phyloP scores from a whole-genome alignment of 1,284 basidiomycete genomes.

The Xerocomus nothofagi region DNA sequence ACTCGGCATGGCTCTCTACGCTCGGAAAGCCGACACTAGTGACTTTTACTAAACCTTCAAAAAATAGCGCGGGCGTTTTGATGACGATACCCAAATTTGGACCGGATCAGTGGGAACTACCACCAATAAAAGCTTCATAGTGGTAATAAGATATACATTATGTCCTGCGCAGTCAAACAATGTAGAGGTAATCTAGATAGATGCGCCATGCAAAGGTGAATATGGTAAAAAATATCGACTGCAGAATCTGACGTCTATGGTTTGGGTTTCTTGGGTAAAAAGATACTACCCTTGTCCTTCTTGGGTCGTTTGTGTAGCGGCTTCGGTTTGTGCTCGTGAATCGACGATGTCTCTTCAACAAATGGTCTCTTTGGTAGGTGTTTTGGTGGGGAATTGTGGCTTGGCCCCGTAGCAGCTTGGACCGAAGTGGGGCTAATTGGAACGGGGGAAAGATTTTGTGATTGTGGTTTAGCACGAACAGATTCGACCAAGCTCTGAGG shows the following conservation, averaged over 20 bases:
- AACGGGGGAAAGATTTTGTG: slow-evolving; percentile 12
- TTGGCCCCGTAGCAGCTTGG: slow-evolving; percentile 2
- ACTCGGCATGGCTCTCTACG: slow-evolving; percentile 85
- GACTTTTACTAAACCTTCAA: slow-evolving; percentile 84
- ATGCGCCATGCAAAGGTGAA: slow-evolving; percentile 1
- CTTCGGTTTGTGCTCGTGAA: slow-evolving; percentile 11
- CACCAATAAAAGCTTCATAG: slow-evolving; percentile 58
- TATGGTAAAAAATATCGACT: neutral
- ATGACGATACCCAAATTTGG: slow-evolving; percentile 85
- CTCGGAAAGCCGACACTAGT: slow-evolving; percentile 81
- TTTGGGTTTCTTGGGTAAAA: slow-evolving; percentile 47
- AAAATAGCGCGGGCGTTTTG: slow-evolving; percentile 60
- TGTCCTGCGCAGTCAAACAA: slow-evolving; percentile 7
- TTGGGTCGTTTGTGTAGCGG: slow-evolving; percentile 40
- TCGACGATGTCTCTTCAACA: slow-evolving; percentile 14
- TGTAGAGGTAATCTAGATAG: slow-evolving; percentile 9
- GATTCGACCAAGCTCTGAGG: slow-evolving; percentile 35
- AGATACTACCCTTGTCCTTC: slow-evolving; percentile 45
- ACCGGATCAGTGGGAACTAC: slow-evolving; percentile 81
- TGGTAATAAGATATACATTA: slow-evolving; percentile 22
- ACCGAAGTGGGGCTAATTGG: neutral
- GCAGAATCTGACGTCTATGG: slow-evolving; percentile 15
- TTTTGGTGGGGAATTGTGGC: neutral
- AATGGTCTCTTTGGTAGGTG: slow-evolving; percentile 27
- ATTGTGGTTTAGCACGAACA: slow-evolving; percentile 28